Base-by-base conservation (phyloP, 768 basidiomycete species). In the Mycena leptocephala region DNA sequence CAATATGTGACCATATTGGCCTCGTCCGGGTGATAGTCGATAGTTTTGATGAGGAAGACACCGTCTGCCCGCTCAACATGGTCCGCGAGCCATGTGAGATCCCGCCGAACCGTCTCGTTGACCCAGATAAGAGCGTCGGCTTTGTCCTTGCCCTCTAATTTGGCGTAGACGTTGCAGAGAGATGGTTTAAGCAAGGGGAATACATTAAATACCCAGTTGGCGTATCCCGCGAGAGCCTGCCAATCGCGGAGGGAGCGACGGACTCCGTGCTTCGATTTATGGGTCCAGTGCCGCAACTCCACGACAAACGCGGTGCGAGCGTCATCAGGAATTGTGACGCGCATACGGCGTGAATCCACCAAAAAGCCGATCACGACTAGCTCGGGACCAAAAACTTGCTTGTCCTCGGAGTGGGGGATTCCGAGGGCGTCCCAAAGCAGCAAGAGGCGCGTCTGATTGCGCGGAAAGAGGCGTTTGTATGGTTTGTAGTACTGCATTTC, bases 291-390 rank as follows among this genome's bases (percentile, higher is more conserved):
- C 5, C 56, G 41, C 2, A 75, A 18, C 13, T 71, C 66, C 0
- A 71, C 65, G 3, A 78, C 22, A 14, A 78, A 70, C 6, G 67
- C 69, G 14, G 30, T 2, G 18, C 56, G 68, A 5, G 64, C 30
- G 24, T 80, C 77, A 0, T 32, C n/a, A 0, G 81, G 79, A 11
- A 85, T 30, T 3, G 84, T 79, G 62, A 87, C 76, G 0, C 83
- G 78, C 79, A 87, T 82, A 0, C 33, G 35, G n/a, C 83, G 80
- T 0, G 82, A 48, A 65, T 89, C 83, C 4, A 89, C 84, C 0
- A 79, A 24, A 67, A 89, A 84, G 0, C 89, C 87, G 70, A 89
- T 88, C 67, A 89, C 84, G 1, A 78, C 77, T 0, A 90, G 76
- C 0, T 37, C n/a, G 0, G 26, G 3, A 0, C 87, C 87, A 24